Percentiles rank a stretch among this genome's conserved stretches.
These are phyloP conservation scores for Coemansia sp. DNA, from an alignment of 192 early-diverging fungal species.

Conservation along the genomic window DNA sequence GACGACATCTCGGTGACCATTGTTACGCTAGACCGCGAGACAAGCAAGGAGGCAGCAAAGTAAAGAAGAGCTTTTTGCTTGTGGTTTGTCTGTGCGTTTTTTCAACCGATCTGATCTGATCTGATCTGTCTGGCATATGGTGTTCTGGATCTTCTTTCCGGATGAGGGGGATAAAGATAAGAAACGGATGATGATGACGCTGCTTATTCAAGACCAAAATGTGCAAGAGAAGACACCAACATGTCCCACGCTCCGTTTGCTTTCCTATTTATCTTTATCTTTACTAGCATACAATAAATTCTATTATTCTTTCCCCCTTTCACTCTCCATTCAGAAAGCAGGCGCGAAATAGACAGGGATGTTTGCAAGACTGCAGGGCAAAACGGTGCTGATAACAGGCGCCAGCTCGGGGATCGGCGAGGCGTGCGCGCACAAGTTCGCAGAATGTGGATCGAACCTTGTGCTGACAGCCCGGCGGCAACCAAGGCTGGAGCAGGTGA, in stretches of 20 bases:
- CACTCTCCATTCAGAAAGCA: neutral
- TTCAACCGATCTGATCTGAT: too few species aligned
- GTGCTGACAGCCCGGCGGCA: conserved; percentile 66
- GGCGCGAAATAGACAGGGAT: conserved; percentile 8
- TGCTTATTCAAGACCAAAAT: too few species aligned
- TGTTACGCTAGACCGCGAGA: conserved; percentile 45
- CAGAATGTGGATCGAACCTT: conserved; percentile 46
- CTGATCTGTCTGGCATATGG: too few species aligned
- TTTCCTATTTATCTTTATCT: too few species aligned
- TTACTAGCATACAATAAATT: too few species aligned
- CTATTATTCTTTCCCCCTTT: too few species aligned
- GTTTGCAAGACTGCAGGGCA: conserved; percentile 46
- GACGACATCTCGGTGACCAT: conserved; percentile 85
- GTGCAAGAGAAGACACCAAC: too few species aligned
- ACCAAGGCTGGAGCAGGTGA: conserved; percentile 64
- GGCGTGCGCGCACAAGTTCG: conserved; percentile 51
- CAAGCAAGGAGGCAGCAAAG: neutral
- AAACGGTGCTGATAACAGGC: conserved; percentile 56
- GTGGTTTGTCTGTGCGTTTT: neutral
- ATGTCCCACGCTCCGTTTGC: too few species aligned
- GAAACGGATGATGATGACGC: neutral
- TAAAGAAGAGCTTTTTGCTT: neutral
- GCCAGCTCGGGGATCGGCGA: conserved; percentile 58
- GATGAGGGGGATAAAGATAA: neutral
- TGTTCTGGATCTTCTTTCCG: neutral